A percentile compares a stretch with the other conserved stretches of the same genome.
Evolutionary conservation across 306 rosid genomes (phyloP).

Genomic region (Lathyrus aphaca): DNA sequence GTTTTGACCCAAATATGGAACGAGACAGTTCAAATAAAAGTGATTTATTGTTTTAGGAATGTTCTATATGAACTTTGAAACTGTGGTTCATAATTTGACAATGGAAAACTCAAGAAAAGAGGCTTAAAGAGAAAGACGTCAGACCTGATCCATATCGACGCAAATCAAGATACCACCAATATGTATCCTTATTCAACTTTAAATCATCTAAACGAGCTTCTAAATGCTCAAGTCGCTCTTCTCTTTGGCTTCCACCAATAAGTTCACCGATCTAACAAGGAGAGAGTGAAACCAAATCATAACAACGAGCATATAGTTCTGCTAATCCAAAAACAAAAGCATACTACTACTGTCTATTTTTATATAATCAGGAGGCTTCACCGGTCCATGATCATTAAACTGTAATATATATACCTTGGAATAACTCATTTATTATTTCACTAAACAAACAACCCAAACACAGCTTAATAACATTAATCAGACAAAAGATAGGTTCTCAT

Average conservation of each 20-base stretch:
- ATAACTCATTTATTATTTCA: conserved; percentile 14
- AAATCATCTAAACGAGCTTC: conserved; percentile 88
- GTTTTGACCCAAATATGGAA: conserved; percentile 8
- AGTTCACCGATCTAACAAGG: conserved; percentile 85
- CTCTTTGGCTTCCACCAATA: conserved; percentile 98
- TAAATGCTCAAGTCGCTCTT: conserved; percentile 81
- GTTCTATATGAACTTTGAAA: conserved; percentile 11
- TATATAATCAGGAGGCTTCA: conserved; percentile 2
- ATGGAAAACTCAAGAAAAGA: neutral
- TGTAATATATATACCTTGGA: neutral
- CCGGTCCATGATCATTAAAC: conserved; percentile 9
- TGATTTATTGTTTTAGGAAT: neutral
- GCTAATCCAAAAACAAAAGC: neutral
- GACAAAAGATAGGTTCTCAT: neutral
- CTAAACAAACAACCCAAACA: neutral
- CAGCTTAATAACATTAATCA: conserved; percentile 10
- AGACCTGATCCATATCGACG: conserved; percentile 98
- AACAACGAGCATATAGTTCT: neutral
- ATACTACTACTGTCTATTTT: neutral
- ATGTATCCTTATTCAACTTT: conserved; percentile 76
- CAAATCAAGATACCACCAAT: conserved; percentile 99
- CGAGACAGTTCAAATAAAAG: neutral
- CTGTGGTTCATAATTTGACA: conserved; percentile 13
- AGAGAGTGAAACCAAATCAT: conserved; percentile 22
- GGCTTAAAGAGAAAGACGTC: conserved; percentile 35